Base-by-base conservation (phyloP, 2,329 filamentous ascomycete genomes). In the Orbilia quercus region DNA sequence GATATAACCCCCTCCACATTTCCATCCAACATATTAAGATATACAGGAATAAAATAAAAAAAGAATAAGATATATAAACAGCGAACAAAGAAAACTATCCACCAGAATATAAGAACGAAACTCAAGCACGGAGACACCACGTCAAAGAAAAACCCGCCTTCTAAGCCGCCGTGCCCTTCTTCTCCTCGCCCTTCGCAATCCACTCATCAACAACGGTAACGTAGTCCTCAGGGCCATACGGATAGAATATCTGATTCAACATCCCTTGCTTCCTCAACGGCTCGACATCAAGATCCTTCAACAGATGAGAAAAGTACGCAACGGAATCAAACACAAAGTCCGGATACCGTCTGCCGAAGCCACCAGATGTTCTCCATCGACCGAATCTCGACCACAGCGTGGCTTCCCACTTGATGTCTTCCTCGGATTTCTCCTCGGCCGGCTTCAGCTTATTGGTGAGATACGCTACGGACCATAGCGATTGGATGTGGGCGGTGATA, bases 241-340 rank as follows among this genome's bases (percentile, higher is more conserved):
- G 83, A 53, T 83, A 79, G 65, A 84, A 85, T 28, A 85, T 81
- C 77, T 89, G 87, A 0, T 81, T 81, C 57, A 84, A 77, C 60
- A 77, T 82, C 0, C 85, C 83, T 1, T 76, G 66, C 81, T 89
- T 90, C 34, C 87, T 81, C 75, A 85, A 82, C 12, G 81, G 81
- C 16, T 83, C 81, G 62, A 92, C 79, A 0, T 86, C 89, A 64
- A 93, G 77, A 79, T 94, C 90, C 2, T 81, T 80, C 71, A 91
- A 78, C 78, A 94, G 79, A 77, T 79, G 93, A 90, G 16, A 91
- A 79, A 76, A 77, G 77, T 92, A 95, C 2, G 90, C 90, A 60
- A 94, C 79, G 0, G 85, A 85, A 79, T 95, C 91, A 77, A 94
- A 93, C 16, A 91, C 88, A 75, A 92, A 88, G 79, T 91, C 90